Percentiles rank a stretch among this genome's conserved stretches.
phyloP scores from a whole-genome alignment of 768 basidiomycete species.

The Tylopilus rubrobrunneus region DNA sequence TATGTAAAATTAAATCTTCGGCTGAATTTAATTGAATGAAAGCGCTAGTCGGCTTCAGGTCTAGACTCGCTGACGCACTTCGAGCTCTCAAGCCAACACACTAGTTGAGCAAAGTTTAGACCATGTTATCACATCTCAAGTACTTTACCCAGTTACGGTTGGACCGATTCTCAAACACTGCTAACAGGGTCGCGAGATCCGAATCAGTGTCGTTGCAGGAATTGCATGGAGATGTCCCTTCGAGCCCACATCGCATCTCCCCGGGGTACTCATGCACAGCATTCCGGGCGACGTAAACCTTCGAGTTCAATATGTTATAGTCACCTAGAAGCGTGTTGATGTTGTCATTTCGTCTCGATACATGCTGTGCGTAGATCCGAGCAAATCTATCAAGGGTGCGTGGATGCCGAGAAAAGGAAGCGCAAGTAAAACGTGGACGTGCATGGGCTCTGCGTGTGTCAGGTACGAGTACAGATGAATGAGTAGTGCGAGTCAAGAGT shows the following conservation, averaged over 20 bases:
- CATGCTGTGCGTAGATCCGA: slow-evolving; percentile 20
- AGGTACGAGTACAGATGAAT: slow-evolving; percentile 24
- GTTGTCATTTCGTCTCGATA: slow-evolving; percentile 9
- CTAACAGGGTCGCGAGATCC: neutral
- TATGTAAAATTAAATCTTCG: too few relatives aligned
- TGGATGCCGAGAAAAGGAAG: neutral
- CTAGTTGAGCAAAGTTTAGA: too few relatives aligned
- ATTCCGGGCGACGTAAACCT: neutral
- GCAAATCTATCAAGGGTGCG: slow-evolving; percentile 11
- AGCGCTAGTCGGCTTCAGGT: too few relatives aligned
- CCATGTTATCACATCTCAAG: neutral
- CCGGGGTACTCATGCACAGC: neutral
- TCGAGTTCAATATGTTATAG: neutral
- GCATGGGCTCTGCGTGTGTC: slow-evolving; percentile 11
- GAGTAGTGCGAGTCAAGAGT: slow-evolving; percentile 8
- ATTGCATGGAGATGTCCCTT: neutral
- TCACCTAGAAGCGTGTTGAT: slow-evolving; percentile 4
- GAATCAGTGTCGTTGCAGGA: neutral
- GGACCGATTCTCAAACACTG: neutral
- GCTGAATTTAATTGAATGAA: too few relatives aligned
- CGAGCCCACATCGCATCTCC: slow-evolving; percentile 7
- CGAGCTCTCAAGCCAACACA: too few relatives aligned
- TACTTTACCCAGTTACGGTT: neutral
- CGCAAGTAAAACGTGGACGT: neutral
- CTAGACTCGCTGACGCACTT: too few relatives aligned